These are phyloP conservation scores for Beta lomatogona DNA, from an alignment of 179 eudicot genomes.

Conservation along the genomic window DNA sequence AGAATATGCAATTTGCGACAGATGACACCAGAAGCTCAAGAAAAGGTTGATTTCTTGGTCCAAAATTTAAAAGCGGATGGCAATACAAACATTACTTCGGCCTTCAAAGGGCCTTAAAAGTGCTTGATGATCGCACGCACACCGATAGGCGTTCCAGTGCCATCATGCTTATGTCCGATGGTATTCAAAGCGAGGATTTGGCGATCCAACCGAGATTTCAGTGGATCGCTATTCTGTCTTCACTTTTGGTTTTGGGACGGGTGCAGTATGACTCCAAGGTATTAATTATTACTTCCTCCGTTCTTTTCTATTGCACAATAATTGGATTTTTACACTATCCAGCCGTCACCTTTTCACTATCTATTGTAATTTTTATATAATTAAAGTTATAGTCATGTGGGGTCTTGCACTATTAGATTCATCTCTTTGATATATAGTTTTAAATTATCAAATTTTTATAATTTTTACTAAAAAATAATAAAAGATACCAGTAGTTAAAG, in stretches of 20 bases:
- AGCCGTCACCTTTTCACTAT: too few relatives aligned
- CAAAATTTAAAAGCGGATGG: not conserved
- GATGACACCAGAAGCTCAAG: constrained; percentile 3
- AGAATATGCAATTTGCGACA: not conserved
- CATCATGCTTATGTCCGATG: constrained; percentile 24
- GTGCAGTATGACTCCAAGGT: constrained; percentile 3
- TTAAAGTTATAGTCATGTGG: too few relatives aligned
- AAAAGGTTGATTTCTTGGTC: not conserved
- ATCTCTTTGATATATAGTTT: too few relatives aligned
- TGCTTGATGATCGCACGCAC: not conserved
- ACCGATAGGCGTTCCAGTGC: not conserved
- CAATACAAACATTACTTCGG: constrained; percentile 3
- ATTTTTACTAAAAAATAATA: too few relatives aligned
- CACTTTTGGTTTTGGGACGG: constrained; percentile 18
- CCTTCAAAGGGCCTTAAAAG: constrained; percentile 12
- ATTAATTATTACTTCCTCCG: not conserved
- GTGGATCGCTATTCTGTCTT: not conserved
- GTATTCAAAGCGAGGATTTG: not conserved
- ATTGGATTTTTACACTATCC: too few relatives aligned
- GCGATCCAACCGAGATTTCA: not conserved
- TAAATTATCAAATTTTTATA: too few relatives aligned
- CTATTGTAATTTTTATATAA: too few relatives aligned
- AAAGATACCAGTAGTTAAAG: too few relatives aligned
- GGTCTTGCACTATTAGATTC: too few relatives aligned
- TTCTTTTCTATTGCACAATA: too few relatives aligned